Evolutionary conservation across 2,329 filamentous ascomycete genomes (phyloP).

Genomic region (Diaporthe velutina): DNA sequence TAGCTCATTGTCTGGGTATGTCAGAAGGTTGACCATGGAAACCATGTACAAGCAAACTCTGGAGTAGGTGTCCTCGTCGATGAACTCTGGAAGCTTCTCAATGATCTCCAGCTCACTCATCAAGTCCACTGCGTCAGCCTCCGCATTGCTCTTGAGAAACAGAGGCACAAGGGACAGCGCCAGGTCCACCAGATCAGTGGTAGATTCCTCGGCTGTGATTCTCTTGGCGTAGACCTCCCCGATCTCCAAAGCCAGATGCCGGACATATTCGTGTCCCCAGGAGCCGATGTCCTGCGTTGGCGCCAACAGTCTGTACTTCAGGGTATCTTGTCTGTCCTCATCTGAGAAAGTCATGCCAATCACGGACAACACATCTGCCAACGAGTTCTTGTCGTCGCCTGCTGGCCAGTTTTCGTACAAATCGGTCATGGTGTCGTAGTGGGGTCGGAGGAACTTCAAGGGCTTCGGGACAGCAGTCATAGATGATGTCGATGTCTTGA

Average conservation of each 20-base stretch:
- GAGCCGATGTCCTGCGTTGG: constrained; percentile 93
- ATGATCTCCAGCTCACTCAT: constrained; percentile 99
- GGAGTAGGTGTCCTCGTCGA: constrained; percentile 94
- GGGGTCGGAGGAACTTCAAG: constrained; percentile 95
- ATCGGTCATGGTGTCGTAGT: constrained; percentile 91
- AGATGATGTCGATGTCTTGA: constrained; percentile 98
- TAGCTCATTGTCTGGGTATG: constrained; percentile 96
- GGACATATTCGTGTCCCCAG: constrained; percentile 98
- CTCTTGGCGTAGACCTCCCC: constrained; percentile 94
- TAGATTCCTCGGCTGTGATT: constrained; percentile 85
- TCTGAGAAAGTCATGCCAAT: constrained; percentile 99
- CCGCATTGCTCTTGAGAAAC: constrained; percentile 96
- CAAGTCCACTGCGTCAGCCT: constrained; percentile 96
- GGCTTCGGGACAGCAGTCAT: constrained; percentile 99
- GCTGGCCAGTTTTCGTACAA: constrained; percentile 91
- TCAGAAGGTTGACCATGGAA: constrained; percentile 97
- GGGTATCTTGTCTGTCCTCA: constrained; percentile 93
- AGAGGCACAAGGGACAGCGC: constrained; percentile 89
- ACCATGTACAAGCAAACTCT: constrained; percentile 98
- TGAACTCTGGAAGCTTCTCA: constrained; percentile 86
- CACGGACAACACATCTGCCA: constrained; percentile 96
- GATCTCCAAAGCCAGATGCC: constrained; percentile 95
- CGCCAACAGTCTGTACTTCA: constrained; percentile 93
- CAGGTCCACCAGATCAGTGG: constrained; percentile 87
- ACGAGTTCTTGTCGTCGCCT: constrained; percentile 85